phyloP scores from a whole-genome alignment of 2,329 filamentous ascomycete species.

The Fusarium multiceps region DNA sequence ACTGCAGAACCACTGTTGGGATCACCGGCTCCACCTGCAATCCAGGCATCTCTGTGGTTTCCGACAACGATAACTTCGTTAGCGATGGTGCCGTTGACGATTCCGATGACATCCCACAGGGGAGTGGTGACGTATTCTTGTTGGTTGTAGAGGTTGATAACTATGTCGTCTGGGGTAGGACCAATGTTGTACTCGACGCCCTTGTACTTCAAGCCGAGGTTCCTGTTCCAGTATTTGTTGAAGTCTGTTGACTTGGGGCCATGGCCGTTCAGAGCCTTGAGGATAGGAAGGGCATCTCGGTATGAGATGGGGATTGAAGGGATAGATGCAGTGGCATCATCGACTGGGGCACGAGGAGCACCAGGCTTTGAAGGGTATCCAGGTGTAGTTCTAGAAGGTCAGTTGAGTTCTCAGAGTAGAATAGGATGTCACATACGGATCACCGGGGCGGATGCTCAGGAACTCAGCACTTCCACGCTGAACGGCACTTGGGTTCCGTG shows the following conservation, averaged over 20 bases:
- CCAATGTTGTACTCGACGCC: conserved; percentile 88
- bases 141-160: conserved; percentile 79
- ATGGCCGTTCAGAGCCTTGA: conserved; percentile 90
- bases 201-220: conserved; percentile 79
- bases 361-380: conserved; percentile 94
- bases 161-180: conserved; percentile 77
- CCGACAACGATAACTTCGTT: conserved; percentile 90
- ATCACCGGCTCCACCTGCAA: conserved; percentile 84
- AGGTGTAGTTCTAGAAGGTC: conserved; percentile 73
- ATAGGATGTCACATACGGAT: conserved; percentile 65
- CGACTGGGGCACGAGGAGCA: conserved; percentile 77
- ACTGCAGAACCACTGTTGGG: conserved; percentile 85
- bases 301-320: conserved; percentile 94
- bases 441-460: conserved; percentile 74
- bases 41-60: conserved; percentile 94
- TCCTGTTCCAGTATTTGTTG: conserved; percentile 75
- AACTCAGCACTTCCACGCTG: conserved; percentile 90
- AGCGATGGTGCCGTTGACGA: conserved; percentile 86
- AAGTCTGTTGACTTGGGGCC: conserved; percentile 82
- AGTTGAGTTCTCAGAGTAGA: conserved; percentile 6
- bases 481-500: conserved; percentile 87
- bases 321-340: conserved; percentile 80
- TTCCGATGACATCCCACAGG: conserved; percentile 90
- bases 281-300: conserved; percentile 82
- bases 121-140: conserved; percentile 86